Evolutionary conservation across 148 eudicot genomes (phyloP).

Genomic region (Rheum nobile): DNA sequence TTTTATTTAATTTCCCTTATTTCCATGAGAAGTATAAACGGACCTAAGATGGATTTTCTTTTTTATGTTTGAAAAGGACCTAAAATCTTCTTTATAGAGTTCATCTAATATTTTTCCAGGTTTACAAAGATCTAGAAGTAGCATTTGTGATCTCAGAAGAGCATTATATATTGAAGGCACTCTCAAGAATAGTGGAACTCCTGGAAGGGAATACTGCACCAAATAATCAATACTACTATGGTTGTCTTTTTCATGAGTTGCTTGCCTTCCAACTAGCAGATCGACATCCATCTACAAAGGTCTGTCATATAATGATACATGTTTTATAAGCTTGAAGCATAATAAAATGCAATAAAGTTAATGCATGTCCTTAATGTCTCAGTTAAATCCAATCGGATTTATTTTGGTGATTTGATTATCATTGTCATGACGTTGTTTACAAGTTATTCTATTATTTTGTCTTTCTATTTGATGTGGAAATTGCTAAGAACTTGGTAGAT

Average conservation of each 20-base stretch:
- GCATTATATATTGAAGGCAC: constrained; percentile 54
- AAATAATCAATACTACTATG: constrained; percentile 86
- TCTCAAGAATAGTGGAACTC: constrained; percentile 80
- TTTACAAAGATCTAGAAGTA: constrained; percentile 88
- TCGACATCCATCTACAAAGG: constrained; percentile 75
- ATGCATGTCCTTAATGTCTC: background rate
- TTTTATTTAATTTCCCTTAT: background rate
- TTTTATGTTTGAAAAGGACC: background rate
- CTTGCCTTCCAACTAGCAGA: constrained; percentile 87
- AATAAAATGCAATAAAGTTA: background rate
- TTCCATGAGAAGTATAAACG: background rate
- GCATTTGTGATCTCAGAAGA: constrained; percentile 95
- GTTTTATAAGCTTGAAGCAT: background rate
- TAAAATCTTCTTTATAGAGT: background rate
- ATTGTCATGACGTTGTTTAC: too few relatives aligned
- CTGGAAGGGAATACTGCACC: constrained; percentile 80
- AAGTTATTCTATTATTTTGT: too few relatives aligned
- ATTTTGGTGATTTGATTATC: too few relatives aligned
- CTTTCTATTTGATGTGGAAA: too few relatives aligned
- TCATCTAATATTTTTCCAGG: constrained; percentile 28
- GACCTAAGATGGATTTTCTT: background rate
- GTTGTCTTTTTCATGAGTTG: constrained; percentile 89
- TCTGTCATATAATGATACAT: constrained; percentile 9
- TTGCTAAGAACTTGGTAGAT: too few relatives aligned
- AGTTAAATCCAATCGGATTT: too few relatives aligned